phyloP scores from a whole-genome alignment of 371 early-diverging fungal species.

The Funneliformis caledonium region DNA sequence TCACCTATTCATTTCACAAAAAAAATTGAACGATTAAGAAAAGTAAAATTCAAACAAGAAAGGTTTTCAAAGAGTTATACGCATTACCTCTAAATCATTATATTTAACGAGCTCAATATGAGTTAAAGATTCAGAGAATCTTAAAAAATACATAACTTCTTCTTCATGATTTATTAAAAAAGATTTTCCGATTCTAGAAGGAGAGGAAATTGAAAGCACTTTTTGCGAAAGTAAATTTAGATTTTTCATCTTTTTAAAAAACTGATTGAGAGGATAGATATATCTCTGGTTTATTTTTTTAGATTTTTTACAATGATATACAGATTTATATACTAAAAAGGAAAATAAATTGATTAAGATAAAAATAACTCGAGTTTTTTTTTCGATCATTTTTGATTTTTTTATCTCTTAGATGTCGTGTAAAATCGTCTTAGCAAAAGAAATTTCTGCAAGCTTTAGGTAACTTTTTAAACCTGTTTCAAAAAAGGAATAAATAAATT shows the following conservation, averaged over 20 bases:
- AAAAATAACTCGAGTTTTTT: too few species aligned
- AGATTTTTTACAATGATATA: too few species aligned
- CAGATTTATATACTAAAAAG: too few species aligned
- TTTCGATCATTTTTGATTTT: too few species aligned
- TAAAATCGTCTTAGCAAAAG: conserved; percentile 22
- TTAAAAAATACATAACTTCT: neutral
- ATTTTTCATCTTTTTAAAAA: neutral
- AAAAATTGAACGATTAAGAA: neutral
- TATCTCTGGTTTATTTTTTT: too few species aligned
- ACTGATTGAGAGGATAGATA: too few species aligned
- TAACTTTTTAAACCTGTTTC: neutral
- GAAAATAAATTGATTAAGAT: too few species aligned
- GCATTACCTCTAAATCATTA: neutral
- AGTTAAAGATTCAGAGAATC: neutral
- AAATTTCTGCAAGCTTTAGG: conserved; percentile 30
- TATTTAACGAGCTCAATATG: neutral
- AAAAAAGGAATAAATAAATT: neutral
- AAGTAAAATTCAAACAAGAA: neutral
- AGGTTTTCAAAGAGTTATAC: neutral
- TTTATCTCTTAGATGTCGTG: conserved; percentile 25
- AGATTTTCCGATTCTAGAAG: neutral
- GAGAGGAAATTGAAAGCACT: neutral
- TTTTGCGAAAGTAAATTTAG: neutral
- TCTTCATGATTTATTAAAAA: neutral
- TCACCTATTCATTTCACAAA: neutral